Evolutionary conservation across 179 eudicot genomes (phyloP).

Genomic region (Spergularia azorica): DNA sequence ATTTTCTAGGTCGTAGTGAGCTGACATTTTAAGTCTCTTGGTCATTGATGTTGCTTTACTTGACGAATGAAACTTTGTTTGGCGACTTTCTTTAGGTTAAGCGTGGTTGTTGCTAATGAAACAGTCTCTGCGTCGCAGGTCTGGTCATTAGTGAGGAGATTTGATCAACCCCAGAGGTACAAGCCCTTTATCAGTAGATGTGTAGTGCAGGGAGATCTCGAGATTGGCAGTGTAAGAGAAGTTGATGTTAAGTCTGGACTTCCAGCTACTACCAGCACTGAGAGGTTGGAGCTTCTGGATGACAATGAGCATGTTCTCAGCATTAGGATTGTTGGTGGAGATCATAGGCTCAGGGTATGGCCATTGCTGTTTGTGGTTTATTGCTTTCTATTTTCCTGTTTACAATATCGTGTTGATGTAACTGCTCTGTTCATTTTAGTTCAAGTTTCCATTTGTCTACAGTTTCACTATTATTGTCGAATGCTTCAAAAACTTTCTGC

Average conservation of each 20-base stretch:
- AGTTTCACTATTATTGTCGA: too few species aligned
- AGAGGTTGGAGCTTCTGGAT: constrained; percentile 49
- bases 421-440: too few species aligned
- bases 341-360: constrained; percentile 50
- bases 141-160: constrained; percentile 48
- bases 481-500: too few species aligned
- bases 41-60: not conserved
- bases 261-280: constrained; percentile 57
- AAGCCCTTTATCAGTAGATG: constrained; percentile 52
- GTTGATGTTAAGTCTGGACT: constrained; percentile 55
- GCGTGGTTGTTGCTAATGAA: constrained; percentile 3
- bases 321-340: constrained; percentile 52
- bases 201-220: constrained; percentile 45
- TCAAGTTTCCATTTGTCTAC: too few species aligned
- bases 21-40: not conserved
- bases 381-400: not conserved
- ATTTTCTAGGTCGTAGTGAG: not conserved
- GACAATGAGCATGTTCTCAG: constrained; percentile 51
- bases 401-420: too few species aligned
- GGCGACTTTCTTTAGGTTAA: not conserved
- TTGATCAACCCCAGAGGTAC: constrained; percentile 55
- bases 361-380: not conserved
- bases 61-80: not conserved
- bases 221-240: constrained; percentile 52
- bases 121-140: constrained; percentile 26